Evolutionary conservation across 192 early-diverging fungal genomes (phyloP).

Genomic region (Funneliformis geosporum): DNA sequence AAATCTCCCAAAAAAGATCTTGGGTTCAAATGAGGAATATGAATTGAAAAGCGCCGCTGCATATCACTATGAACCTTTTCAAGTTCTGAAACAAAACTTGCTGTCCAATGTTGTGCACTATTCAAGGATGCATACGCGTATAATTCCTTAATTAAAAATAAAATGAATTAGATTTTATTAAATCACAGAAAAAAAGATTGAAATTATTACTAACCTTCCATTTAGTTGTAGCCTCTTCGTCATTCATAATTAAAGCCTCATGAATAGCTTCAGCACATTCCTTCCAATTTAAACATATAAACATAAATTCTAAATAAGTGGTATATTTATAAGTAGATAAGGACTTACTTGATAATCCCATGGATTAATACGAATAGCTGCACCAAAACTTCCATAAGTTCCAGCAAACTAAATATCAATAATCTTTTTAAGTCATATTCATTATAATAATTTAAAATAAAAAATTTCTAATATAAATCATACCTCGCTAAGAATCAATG

Average conservation of each 20-base stretch:
- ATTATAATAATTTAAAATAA: background rate
- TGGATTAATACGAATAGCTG: slow-evolving; percentile 88
- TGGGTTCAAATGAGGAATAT: slow-evolving; percentile 49
- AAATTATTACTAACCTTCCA: slow-evolving; percentile 55
- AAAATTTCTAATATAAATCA: background rate
- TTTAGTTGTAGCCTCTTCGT: slow-evolving; percentile 73
- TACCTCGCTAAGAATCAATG: slow-evolving; percentile 88
- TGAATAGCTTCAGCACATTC: slow-evolving; percentile 89
- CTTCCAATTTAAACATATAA: slow-evolving; percentile 28
- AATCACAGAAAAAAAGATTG: background rate
- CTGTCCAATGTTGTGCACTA: slow-evolving; percentile 70
- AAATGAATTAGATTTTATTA: background rate
- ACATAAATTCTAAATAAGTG: background rate
- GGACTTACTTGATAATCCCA: slow-evolving; percentile 74
- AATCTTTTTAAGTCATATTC: background rate
- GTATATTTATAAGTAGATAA: background rate
- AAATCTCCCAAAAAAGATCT: slow-evolving; percentile 37
- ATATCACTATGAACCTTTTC: slow-evolving; percentile 55
- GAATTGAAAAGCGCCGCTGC: slow-evolving; percentile 48
- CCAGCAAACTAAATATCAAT: slow-evolving; percentile 76
- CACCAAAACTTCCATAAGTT: slow-evolving; percentile 87
- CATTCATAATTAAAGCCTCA: slow-evolving; percentile 79
- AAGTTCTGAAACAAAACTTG: slow-evolving; percentile 58
- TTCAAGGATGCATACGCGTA: slow-evolving; percentile 68
- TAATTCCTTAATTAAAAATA: slow-evolving; percentile 42